A percentile compares a stretch with the other conserved stretches of the same genome.
Evolutionary conservation across 129 eudicot species (phyloP).

Genomic region (Tanacetum coccineum): DNA sequence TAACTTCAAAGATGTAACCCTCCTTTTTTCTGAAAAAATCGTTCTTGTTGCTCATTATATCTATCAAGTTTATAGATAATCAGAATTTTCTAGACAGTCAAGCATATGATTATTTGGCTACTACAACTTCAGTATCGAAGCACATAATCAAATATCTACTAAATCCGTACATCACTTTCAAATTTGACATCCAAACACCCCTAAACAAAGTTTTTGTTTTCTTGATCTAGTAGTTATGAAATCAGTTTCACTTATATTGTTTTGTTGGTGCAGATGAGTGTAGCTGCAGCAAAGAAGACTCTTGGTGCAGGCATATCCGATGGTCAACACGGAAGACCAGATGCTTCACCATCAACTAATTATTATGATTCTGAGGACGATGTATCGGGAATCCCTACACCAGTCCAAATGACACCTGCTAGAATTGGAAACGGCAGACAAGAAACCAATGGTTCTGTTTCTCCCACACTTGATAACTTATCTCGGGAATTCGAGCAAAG

Average conservation of each 20-base stretch:
- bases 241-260: neutral
- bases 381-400: conserved; percentile 47
- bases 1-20: neutral
- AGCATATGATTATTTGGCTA: no score
- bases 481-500: conserved; percentile 58
- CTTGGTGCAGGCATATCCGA: conserved; percentile 38
- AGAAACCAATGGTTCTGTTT: conserved; percentile 30
- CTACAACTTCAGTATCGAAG: no score
- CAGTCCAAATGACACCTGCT: conserved; percentile 43
- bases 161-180: neutral
- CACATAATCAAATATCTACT: no score
- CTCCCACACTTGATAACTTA: conserved; percentile 35
- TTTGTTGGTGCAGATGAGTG: conserved; percentile 35
- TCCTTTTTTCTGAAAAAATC: neutral
- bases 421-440: conserved; percentile 22
- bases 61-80: neutral
- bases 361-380: conserved; percentile 50
- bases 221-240: neutral
- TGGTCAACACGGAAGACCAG: conserved; percentile 18
- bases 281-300: conserved; percentile 63
- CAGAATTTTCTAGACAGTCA: no score
- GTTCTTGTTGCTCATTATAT: neutral
- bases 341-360: conserved; percentile 24
- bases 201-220: neutral
- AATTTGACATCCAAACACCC: neutral